Evolutionary conservation across 2,329 filamentous ascomycete species (phyloP).

Genomic region (Colletotrichum destructivum): DNA sequence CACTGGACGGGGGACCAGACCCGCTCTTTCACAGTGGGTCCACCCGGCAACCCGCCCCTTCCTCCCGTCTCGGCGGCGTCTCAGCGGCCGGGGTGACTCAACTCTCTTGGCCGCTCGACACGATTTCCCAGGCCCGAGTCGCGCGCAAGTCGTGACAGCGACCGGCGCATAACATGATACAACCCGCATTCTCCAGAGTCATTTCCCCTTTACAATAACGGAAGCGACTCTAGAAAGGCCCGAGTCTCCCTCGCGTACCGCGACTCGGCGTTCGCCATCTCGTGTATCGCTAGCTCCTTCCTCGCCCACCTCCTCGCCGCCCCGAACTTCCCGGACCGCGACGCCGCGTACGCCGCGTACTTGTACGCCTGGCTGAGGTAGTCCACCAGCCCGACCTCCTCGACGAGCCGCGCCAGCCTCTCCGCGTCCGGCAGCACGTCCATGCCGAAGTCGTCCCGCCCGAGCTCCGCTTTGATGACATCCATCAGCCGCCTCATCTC

Average conservation of each 20-base stretch:
- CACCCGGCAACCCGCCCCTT: background rate
- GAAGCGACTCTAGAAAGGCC: conserved; percentile 35
- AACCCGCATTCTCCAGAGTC: background rate
- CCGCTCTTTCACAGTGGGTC: background rate
- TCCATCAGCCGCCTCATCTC: conserved; percentile 51
- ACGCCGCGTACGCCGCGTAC: conserved; percentile 45
- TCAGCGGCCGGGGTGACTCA: conserved; percentile 34
- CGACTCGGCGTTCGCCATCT: conserved; percentile 42
- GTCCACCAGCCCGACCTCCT: conserved; percentile 46
- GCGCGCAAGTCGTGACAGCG: background rate
- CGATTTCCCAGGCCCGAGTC: too few species aligned
- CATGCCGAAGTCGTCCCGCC: conserved; percentile 34
- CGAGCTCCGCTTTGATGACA: conserved; percentile 51
- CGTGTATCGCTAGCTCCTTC: conserved; percentile 44
- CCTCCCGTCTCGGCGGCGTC: conserved; percentile 20
- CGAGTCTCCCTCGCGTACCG: conserved; percentile 22
- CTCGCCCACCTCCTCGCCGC: conserved; percentile 45
- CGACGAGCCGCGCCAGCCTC: conserved; percentile 44
- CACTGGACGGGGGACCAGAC: background rate
- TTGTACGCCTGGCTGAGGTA: conserved; percentile 46
- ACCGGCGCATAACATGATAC: background rate
- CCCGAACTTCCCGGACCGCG: conserved; percentile 34
- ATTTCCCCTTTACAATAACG: conserved; percentile 14
- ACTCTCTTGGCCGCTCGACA: background rate
- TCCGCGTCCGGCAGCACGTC: conserved; percentile 41